Conservation (phyloP, 371 early-diverging fungal species). For the Saksenaea vasiformis region DNA sequence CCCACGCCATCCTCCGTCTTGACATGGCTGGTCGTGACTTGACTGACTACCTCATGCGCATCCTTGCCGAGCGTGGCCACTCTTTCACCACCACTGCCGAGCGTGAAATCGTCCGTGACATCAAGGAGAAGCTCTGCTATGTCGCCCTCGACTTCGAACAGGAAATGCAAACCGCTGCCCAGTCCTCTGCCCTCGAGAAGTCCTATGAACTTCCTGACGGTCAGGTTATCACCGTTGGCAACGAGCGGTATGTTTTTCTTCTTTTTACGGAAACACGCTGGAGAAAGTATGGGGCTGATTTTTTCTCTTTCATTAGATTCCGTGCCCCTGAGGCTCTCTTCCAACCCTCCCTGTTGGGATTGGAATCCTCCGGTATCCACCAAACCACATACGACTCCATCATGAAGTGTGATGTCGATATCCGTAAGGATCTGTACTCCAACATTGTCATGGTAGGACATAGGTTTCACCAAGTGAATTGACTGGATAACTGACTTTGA, state of each 20-base stretch:
- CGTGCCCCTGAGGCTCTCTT: slow-evolving; percentile 99
- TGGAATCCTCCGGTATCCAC: slow-evolving; percentile 93
- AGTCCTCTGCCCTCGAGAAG: slow-evolving; percentile 94
- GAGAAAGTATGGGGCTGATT: neutral
- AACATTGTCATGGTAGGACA: slow-evolving; percentile 83
- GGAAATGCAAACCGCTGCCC: slow-evolving; percentile 96
- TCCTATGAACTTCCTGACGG: slow-evolving; percentile 99
- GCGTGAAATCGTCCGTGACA: slow-evolving; percentile 99
- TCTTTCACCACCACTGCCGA: slow-evolving; percentile 99
- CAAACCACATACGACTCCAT: slow-evolving; percentile 96
- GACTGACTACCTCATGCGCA: slow-evolving; percentile 96
- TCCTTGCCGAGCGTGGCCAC: slow-evolving; percentile 99
- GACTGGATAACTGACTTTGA: slow-evolving; percentile 7
- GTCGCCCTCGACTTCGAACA: slow-evolving; percentile 98
- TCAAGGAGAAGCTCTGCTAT: slow-evolving; percentile 99
- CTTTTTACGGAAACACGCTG: neutral
- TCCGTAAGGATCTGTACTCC: slow-evolving; percentile 95
- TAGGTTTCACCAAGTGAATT: neutral
- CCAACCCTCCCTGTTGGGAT: slow-evolving; percentile 95
- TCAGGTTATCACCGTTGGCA: slow-evolving; percentile 97
- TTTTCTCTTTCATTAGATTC: slow-evolving; percentile 64
- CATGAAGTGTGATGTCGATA: slow-evolving; percentile 98
- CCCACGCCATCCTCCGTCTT: slow-evolving; percentile 98
- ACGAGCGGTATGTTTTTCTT: slow-evolving; percentile 73
- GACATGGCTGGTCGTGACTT: slow-evolving; percentile 97